These are phyloP conservation scores for Pichia scutulata DNA, from an alignment of 805 yeast genomes.

Conservation along the genomic window DNA sequence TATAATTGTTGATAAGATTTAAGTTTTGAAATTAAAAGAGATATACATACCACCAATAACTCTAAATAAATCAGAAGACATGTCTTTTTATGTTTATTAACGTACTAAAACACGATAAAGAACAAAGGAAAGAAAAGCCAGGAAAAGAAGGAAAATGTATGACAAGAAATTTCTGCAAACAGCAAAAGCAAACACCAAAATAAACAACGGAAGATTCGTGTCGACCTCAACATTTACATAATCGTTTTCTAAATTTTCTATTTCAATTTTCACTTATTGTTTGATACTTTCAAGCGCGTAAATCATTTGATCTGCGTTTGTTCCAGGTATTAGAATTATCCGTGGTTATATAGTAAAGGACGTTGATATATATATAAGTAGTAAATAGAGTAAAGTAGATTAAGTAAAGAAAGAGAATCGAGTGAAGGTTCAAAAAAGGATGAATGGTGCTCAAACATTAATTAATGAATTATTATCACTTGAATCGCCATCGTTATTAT, in stretches of 20 bases:
- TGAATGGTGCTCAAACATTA: neutral
- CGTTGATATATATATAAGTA: too few relatives aligned
- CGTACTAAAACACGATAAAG: neutral
- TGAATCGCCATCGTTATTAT: neutral
- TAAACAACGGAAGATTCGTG: neutral
- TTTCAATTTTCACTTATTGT: too few relatives aligned
- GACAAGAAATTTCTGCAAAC: neutral
- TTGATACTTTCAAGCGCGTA: neutral
- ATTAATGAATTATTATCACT: neutral
- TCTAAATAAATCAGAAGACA: constrained; percentile 25
- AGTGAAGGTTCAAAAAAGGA: neutral
- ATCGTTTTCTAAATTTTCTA: too few relatives aligned
- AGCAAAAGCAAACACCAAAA: too few relatives aligned
- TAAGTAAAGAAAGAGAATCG: neutral
- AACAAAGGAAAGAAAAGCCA: neutral
- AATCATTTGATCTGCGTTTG: neutral
- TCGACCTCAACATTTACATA: neutral
- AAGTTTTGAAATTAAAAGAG: neutral
- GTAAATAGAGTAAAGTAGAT: too few relatives aligned
- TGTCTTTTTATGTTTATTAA: neutral
- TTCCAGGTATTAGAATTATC: neutral
- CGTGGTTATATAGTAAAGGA: neutral
- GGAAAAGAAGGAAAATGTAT: neutral
- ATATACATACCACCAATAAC: constrained; percentile 28
- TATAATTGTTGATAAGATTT: neutral